Evolutionary conservation across 345 rosid species (phyloP).

Genomic region (Salix arbutifolia): DNA sequence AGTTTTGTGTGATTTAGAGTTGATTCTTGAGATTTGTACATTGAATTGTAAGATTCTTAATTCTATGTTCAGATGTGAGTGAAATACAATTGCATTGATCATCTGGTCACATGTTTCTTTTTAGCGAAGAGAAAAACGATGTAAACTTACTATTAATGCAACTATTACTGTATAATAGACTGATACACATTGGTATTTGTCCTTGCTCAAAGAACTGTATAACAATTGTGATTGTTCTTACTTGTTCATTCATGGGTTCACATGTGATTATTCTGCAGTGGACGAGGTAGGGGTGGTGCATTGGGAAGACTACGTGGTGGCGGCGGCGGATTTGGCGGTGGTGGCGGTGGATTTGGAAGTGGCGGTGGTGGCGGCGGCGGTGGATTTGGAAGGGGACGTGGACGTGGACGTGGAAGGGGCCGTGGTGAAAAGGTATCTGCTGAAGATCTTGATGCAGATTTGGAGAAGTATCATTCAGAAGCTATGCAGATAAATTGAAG

Average conservation of each 20-base stretch:
- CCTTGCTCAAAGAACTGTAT: neutral
- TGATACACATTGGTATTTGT: neutral
- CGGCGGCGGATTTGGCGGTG: constrained; percentile 26
- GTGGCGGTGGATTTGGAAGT: constrained; percentile 25
- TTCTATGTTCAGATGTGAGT: neutral
- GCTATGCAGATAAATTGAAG: constrained; percentile 69
- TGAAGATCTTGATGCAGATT: constrained; percentile 93
- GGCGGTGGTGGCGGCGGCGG: constrained; percentile 15
- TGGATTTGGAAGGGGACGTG: constrained; percentile 61
- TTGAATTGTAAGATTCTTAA: neutral
- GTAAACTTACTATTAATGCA: neutral
- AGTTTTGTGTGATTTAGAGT: neutral
- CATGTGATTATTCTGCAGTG: constrained; percentile 6
- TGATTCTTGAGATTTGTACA: neutral
- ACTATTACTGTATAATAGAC: neutral
- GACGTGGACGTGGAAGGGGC: constrained; percentile 11
- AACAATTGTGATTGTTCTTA: neutral
- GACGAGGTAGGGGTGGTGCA: neutral
- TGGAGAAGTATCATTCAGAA: constrained; percentile 78
- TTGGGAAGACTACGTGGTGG: neutral
- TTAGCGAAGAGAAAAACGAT: neutral
- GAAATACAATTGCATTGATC: neutral
- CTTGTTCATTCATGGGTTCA: neutral
- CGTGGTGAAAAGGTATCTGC: constrained; percentile 65
- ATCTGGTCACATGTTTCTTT: neutral